Conservation (phyloP, 192 early-diverging fungal species). For the Coemansia sp. region DNA sequence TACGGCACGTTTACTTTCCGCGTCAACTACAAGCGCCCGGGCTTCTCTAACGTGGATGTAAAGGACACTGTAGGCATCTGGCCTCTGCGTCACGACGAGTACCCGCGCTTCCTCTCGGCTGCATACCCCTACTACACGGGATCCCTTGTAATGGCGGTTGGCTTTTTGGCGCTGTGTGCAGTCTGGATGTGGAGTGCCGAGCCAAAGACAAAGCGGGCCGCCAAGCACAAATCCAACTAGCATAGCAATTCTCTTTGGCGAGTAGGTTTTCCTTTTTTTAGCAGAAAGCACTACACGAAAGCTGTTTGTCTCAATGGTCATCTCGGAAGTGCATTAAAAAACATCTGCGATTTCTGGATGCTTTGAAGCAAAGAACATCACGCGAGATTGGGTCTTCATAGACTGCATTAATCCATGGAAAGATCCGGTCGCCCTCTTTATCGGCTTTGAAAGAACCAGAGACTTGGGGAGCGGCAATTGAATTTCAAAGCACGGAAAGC, state of each 20-base stretch:
- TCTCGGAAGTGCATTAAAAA: background rate
- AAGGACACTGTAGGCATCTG: slow-evolving; percentile 78
- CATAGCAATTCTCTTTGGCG: background rate
- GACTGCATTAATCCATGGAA: background rate
- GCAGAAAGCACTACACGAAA: background rate
- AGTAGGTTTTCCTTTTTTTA: background rate
- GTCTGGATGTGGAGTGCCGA: slow-evolving; percentile 69
- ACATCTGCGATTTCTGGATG: background rate
- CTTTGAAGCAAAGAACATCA: background rate
- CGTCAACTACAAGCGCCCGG: slow-evolving; percentile 88
- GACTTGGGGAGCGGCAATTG: background rate
- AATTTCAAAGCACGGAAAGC: background rate
- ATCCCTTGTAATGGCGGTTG: slow-evolving; percentile 76
- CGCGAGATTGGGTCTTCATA: background rate
- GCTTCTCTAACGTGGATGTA: slow-evolving; percentile 71
- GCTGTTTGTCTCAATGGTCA: background rate
- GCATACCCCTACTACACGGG: slow-evolving; percentile 96
- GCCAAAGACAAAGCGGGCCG: slow-evolving; percentile 13
- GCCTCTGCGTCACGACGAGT: slow-evolving; percentile 94
- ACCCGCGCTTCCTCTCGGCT: slow-evolving; percentile 84
- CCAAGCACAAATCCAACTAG: slow-evolving; percentile 27
- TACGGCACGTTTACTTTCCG: slow-evolving; percentile 98
- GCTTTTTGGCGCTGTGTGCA: slow-evolving; percentile 80
- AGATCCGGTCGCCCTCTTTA: background rate
- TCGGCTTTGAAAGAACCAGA: background rate